Percentiles rank a stretch among this genome's conserved stretches.
phyloP scores from a whole-genome alignment of 2,329 filamentous ascomycete genomes.

The Botrytis fragariae region DNA sequence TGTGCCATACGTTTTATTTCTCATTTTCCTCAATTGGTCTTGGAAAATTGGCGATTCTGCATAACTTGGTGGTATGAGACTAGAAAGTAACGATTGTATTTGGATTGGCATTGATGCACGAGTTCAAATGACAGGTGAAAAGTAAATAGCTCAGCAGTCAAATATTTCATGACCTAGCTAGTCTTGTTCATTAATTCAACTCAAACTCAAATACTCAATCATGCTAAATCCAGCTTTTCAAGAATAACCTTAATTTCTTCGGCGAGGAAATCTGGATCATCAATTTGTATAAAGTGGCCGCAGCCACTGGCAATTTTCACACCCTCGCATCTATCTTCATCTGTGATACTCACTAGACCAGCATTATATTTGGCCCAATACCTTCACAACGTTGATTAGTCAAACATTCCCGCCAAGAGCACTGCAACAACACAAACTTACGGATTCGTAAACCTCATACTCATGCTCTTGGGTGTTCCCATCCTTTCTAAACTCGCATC shows the following conservation, averaged over 20 bases:
- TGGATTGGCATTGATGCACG: not conserved
- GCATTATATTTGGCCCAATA: conserved; percentile 40
- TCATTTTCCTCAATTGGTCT: not conserved
- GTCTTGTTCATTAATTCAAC: not conserved
- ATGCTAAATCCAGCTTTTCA: conserved; percentile 36
- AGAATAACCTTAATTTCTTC: conserved; percentile 39
- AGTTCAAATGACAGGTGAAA: too few species aligned
- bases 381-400: conserved; percentile 24
- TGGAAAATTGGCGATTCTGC: not conserved
- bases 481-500: conserved; percentile 37
- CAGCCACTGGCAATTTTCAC: conserved; percentile 37
- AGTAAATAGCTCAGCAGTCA: not conserved
- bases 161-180: not conserved
- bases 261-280: conserved; percentile 37
- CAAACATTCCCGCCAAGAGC: not conserved
- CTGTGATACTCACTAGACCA: conserved; percentile 35
- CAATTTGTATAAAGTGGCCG: conserved; percentile 40
- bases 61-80: not conserved
- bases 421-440: conserved; percentile 25
- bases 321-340: conserved; percentile 30
- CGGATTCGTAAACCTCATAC: conserved; percentile 37
- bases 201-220: not conserved
- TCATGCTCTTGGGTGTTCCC: conserved; percentile 37
- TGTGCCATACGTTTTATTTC: not conserved
- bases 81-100: not conserved